Base-by-base conservation (phyloP, 116 monocot species). In the Posidonia oceanica region DNA sequence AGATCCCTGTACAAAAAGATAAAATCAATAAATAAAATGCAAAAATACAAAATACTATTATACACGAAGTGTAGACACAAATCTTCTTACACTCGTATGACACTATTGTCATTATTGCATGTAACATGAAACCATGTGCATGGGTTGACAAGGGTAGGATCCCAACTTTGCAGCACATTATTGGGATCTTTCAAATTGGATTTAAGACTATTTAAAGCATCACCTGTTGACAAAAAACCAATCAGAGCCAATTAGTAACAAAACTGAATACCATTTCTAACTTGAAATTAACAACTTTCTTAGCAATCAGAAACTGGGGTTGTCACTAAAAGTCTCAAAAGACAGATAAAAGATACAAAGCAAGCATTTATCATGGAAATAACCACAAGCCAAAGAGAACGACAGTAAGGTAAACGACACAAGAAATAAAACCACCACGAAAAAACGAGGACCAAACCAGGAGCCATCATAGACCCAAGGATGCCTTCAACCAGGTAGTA, bases 121-220 rank as follows among this genome's bases (percentile, higher is more conserved):
- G 93, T 86, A 67, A 93, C 89, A 80, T 93, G 93, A 71, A 93
- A 93, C 93, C 93, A 93, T 67, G 93, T 89, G 67, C 93, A 93
- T 37, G 93, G 93, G 77, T 90, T 90, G 48, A 90, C 90, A 58
- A 94, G 80, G 18, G 94, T 87, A 22, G 90, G 78, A 80, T 94
- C 94, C 94, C 94, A 94, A 77, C 94, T 94, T 63, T 89, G 90
- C 11, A 94, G 76, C 42, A 87, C 94, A 83, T 83, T 83, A 75
- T 81, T 89, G 55, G 94, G 90, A 76, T 94, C 90, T 38, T 63
- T 74, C 66, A 94, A 76, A 74, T 83, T 83, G 36, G 66, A 74
- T 39, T 77, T 71, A 54, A 94, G 74, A 71, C 29, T 83, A 48
- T 87, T 81, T 74, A 94, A 72, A 52, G 94, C 90, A 90, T 94